Evolutionary conservation across 108 stramenopile species (phyloP).

Genomic region (Pseudonitzschia multiseries): DNA sequence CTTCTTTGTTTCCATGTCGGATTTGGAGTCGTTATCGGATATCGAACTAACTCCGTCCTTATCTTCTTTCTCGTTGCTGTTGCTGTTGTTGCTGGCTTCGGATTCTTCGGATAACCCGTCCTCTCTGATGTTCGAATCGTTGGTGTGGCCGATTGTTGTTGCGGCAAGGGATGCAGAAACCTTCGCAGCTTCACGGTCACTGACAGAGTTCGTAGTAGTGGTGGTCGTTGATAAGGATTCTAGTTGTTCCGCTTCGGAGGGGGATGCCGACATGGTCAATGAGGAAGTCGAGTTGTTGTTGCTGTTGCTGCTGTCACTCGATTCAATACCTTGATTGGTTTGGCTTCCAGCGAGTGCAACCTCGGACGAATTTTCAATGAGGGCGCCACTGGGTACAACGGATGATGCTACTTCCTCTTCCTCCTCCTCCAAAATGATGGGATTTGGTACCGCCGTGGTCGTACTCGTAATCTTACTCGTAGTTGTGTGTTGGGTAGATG

Average conservation of each 20-base stretch:
- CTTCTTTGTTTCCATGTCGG: not conserved
- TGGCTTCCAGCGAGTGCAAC: not conserved
- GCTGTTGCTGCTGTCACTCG: not conserved
- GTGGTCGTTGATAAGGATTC: not conserved
- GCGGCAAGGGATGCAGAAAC: too few species aligned
- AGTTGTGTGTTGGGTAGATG: not conserved
- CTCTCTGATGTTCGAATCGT: too few species aligned
- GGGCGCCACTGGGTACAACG: not conserved
- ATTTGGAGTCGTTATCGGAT: not conserved
- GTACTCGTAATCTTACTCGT: too few species aligned
- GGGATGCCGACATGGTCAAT: conserved; percentile 5
- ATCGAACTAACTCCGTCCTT: not conserved
- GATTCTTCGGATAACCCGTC: not conserved
- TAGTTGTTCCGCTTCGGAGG: not conserved
- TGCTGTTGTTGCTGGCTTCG: not conserved
- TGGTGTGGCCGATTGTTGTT: too few species aligned
- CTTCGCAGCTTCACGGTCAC: not conserved
- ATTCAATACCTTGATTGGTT: not conserved
- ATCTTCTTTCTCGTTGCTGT: not conserved
- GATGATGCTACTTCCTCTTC: not conserved
- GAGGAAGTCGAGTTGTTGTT: not conserved
- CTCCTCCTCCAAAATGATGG: not conserved
- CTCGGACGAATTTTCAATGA: not conserved
- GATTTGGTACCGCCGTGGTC: not conserved
- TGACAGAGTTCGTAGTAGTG: not conserved